phyloP scores from a whole-genome alignment of 2,329 filamentous ascomycete species.

The Beauveria asiatica region DNA sequence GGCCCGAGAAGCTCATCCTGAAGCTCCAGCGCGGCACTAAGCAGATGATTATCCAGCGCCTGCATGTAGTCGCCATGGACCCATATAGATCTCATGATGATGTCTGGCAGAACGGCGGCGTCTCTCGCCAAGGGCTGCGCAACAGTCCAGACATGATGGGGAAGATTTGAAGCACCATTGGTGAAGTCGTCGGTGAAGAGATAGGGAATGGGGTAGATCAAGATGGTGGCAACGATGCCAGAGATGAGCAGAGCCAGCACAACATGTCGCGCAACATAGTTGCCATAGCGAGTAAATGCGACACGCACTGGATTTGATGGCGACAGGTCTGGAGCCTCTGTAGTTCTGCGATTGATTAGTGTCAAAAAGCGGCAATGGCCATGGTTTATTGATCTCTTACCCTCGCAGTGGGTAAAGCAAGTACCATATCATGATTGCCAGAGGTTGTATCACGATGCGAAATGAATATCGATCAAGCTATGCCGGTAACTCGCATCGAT shows the following conservation, averaged over 20 bases:
- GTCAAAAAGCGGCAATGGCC: conserved; percentile 2
- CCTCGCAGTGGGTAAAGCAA: conserved; percentile 68
- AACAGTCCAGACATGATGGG: conserved; percentile 75
- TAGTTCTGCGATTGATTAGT: conserved; percentile 46
- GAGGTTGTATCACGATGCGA: not conserved
- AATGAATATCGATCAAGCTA: not conserved
- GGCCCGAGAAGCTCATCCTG: conserved; percentile 61
- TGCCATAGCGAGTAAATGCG: conserved; percentile 60
- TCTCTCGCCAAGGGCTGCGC: conserved; percentile 53
- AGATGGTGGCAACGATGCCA: conserved; percentile 58
- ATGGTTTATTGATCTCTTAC: conserved; percentile 38
- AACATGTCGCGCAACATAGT: conserved; percentile 63
- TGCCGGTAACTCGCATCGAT: not conserved
- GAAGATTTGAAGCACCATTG: conserved; percentile 62
- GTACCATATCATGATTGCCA: conserved; percentile 59
- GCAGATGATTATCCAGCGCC: conserved; percentile 56
- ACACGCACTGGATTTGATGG: conserved; percentile 56
- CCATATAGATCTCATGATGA: conserved; percentile 78
- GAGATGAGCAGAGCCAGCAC: conserved; percentile 65
- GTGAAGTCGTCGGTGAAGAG: conserved; percentile 65
- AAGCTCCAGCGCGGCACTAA: conserved; percentile 58
- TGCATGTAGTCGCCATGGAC: conserved; percentile 75
- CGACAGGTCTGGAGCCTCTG: conserved; percentile 59
- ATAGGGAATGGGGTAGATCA: conserved; percentile 69
- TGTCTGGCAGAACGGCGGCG: conserved; percentile 48